A percentile compares a stretch with the other conserved stretches of the same genome.
Evolutionary conservation across 2,329 filamentous ascomycete genomes (phyloP).

Genomic region (Penicillium hesseltinei): DNA sequence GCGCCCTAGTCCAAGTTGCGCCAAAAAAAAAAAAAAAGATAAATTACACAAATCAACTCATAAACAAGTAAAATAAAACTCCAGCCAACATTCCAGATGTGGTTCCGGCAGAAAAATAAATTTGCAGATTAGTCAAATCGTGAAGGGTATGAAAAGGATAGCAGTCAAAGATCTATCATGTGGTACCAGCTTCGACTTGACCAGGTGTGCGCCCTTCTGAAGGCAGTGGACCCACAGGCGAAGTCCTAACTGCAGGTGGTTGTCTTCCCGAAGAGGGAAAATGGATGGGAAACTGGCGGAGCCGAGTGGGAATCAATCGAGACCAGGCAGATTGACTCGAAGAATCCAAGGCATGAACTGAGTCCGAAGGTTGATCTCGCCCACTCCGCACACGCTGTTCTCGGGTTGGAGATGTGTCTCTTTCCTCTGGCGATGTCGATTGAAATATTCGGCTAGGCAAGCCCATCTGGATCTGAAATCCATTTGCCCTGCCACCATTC

Average conservation of each 20-base stretch:
- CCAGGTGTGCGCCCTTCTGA: constrained; percentile 18
- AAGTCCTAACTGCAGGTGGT: not conserved
- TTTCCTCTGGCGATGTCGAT: constrained; percentile 27
- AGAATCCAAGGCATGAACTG: not conserved
- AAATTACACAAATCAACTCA: constrained; percentile 25
- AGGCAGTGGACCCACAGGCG: not conserved
- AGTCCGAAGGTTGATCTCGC: not conserved
- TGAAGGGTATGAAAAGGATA: not conserved
- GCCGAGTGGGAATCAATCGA: constrained; percentile 18
- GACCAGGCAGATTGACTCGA: constrained; percentile 11
- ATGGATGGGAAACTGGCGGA: constrained; percentile 9
- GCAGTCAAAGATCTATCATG: constrained; percentile 2
- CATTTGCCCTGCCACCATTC: constrained; percentile 32
- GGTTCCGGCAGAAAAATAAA: constrained; percentile 9
- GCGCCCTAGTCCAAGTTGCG: not conserved
- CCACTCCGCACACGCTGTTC: constrained; percentile 2
- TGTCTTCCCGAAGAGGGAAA: not conserved
- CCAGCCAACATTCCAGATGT: constrained; percentile 28
- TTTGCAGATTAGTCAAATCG: constrained; percentile 2
- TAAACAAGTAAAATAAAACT: constrained; percentile 17
- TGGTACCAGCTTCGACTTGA: constrained; percentile 23
- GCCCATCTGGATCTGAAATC: constrained; percentile 35
- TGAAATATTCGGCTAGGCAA: constrained; percentile 39
- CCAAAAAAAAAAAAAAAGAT: not conserved
- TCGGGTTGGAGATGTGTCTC: constrained; percentile 19